These are phyloP conservation scores for Neonectria ditissima DNA, from an alignment of 2,329 filamentous ascomycete genomes.

Conservation along the genomic window DNA sequence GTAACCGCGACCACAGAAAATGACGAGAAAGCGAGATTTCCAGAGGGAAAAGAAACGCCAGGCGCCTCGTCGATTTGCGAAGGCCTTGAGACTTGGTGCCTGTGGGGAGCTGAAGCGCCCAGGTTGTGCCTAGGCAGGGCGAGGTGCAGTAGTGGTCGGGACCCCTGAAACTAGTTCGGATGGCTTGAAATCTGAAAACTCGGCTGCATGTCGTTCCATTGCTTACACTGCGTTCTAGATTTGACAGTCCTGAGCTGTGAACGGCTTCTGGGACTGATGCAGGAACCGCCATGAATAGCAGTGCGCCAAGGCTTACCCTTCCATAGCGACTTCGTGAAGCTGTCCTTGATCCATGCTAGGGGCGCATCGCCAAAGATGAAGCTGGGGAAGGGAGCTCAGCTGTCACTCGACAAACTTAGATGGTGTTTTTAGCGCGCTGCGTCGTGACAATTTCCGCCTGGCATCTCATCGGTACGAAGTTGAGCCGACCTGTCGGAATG, in stretches of 20 bases:
- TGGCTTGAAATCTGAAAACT: slow-evolving; percentile 36
- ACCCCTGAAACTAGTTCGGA: slow-evolving; percentile 44
- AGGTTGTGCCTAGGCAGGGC: slow-evolving; percentile 33
- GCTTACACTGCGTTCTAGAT: neutral
- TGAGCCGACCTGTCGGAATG: slow-evolving; percentile 14
- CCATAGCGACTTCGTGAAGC: neutral
- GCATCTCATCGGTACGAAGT: slow-evolving; percentile 12
- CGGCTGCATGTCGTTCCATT: slow-evolving; percentile 23
- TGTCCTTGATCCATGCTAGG: neutral
- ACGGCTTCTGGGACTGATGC: neutral
- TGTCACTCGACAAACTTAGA: slow-evolving; percentile 1
- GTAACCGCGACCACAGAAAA: slow-evolving; percentile 7
- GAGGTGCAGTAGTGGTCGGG: slow-evolving; percentile 32
- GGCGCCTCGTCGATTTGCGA: slow-evolving; percentile 19
- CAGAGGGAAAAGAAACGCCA: slow-evolving; percentile 19
- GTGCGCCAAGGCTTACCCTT: neutral
- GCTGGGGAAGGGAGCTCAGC: neutral
- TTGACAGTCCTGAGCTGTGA: neutral
- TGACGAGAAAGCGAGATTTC: slow-evolving; percentile 19
- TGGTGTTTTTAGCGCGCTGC: slow-evolving; percentile 18
- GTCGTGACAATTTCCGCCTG: slow-evolving; percentile 13
- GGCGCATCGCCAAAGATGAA: neutral
- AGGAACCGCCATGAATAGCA: slow-evolving; percentile 3
- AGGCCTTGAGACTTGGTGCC: slow-evolving; percentile 22
- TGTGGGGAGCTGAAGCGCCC: slow-evolving; percentile 28